Evolutionary conservation across 1,139 yeast species (phyloP).

Genomic region (Magnusiomyces fungicola): DNA sequence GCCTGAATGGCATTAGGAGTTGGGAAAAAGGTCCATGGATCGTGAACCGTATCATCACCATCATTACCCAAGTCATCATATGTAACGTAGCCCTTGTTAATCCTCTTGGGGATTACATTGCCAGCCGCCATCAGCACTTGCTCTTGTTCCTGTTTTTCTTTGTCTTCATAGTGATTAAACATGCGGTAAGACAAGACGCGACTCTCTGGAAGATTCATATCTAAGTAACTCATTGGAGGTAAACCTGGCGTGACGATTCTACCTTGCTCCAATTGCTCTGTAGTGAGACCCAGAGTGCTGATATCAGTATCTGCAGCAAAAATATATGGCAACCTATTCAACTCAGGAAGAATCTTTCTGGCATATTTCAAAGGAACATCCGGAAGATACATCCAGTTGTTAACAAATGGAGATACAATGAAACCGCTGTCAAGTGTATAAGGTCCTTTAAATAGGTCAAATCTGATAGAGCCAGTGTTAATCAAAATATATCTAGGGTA

Average conservation of each 20-base stretch:
- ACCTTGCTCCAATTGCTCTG: neutral
- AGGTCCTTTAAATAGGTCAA: conserved; percentile 79
- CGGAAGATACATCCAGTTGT: conserved; percentile 61
- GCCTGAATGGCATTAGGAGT: conserved; percentile 74
- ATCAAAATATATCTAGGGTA: conserved; percentile 56
- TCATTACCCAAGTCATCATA: conserved; percentile 71
- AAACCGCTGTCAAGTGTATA: conserved; percentile 76
- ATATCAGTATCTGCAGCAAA: conserved; percentile 17
- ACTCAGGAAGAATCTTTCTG: conserved; percentile 37
- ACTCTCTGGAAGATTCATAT: conserved; percentile 4
- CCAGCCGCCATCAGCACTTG: neutral
- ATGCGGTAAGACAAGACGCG: neutral
- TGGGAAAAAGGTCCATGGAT: conserved; percentile 48
- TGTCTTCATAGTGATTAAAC: neutral
- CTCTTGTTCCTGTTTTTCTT: too few relatives aligned
- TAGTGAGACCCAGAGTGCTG: too few relatives aligned
- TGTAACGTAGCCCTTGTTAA: conserved; percentile 59
- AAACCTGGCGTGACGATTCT: neutral
- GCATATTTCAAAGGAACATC: conserved; percentile 48
- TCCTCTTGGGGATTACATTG: neutral
- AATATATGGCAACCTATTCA: conserved; percentile 48
- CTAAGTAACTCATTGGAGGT: conserved; percentile 1
- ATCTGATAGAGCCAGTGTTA: conserved; percentile 85
- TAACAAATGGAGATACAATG: conserved; percentile 80
- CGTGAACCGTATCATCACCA: conserved; percentile 88